A percentile compares a stretch with the other conserved stretches of the same genome.
phyloP scores from a whole-genome alignment of 2,329 filamentous ascomycete species.

The Penicillium oxalicum region DNA sequence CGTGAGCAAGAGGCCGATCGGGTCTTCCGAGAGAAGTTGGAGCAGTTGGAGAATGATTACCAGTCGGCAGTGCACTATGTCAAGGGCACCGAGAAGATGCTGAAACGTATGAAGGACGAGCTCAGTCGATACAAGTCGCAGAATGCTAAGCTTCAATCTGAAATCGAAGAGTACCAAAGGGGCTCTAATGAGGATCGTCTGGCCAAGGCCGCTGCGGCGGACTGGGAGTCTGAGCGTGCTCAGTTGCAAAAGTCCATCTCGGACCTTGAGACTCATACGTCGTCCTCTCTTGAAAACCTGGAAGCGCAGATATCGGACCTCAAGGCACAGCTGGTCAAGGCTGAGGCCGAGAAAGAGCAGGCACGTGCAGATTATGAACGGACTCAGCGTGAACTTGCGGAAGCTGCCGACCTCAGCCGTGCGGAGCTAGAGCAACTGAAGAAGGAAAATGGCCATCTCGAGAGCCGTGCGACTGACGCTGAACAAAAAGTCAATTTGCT shows the following conservation, averaged over 20 bases:
- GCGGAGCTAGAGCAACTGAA: conserved; percentile 75
- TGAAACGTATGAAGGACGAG: conserved; percentile 97
- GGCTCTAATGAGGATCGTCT: conserved; percentile 38
- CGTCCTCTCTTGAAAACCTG: conserved; percentile 58
- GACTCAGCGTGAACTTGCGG: conserved; percentile 52
- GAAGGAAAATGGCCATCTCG: conserved; percentile 72
- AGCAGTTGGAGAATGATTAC: conserved; percentile 93
- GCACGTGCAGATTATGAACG: conserved; percentile 54
- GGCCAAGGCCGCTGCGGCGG: conserved; percentile 45
- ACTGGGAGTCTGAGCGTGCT: conserved; percentile 71
- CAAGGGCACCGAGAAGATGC: conserved; percentile 97
- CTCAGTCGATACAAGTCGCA: conserved; percentile 85
- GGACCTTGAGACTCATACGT: conserved; percentile 62
- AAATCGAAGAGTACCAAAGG: conserved; percentile 64
- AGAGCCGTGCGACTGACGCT: conserved; percentile 78
- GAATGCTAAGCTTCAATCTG: conserved; percentile 73
- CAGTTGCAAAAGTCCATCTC: conserved; percentile 63
- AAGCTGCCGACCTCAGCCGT: conserved; percentile 50
- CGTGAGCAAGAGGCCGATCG: conserved; percentile 83
- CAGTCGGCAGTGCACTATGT: conserved; percentile 97
- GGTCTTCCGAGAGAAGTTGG: conserved; percentile 84
- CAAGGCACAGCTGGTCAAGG: conserved; percentile 61
- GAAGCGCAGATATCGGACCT: conserved; percentile 66
- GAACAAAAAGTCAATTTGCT: conserved; percentile 90
- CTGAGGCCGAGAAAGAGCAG: conserved; percentile 63